A percentile compares a stretch with the other conserved stretches of the same genome.
Evolutionary conservation across 169 alveolate genomes (phyloP).

Genomic region (Plasmodium knowlesi): DNA sequence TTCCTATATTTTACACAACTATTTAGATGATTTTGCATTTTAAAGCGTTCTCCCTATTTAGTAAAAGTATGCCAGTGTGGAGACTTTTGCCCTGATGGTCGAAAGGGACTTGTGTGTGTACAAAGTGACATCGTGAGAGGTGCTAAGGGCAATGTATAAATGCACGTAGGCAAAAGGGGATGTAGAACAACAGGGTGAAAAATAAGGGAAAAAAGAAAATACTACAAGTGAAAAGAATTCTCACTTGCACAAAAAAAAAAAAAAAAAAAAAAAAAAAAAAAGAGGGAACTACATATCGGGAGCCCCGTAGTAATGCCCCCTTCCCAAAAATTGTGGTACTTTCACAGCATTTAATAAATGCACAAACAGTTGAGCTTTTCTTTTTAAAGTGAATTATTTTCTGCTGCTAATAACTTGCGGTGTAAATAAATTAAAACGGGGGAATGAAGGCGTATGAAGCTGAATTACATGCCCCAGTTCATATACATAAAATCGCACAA

Average conservation of each 20-base stretch:
- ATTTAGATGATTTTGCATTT: not conserved
- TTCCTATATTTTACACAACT: not conserved
- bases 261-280: not conserved
- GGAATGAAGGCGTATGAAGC: not conserved
- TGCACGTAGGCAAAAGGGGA: not conserved
- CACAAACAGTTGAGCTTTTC: not conserved
- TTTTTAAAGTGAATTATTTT: not conserved
- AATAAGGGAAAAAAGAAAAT: not conserved
- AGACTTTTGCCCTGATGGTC: not conserved
- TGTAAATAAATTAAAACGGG: not conserved
- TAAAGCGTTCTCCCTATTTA: not conserved
- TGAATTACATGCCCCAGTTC: not conserved
- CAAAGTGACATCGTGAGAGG: not conserved
- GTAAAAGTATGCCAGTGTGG: too few relatives aligned
- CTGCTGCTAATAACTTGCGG: not conserved
- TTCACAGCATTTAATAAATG: not conserved
- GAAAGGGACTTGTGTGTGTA: not conserved
- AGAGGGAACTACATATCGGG: not conserved
- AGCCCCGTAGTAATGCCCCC: not conserved
- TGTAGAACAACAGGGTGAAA: not conserved
- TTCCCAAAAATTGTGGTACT: not conserved
- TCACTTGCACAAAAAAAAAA: not conserved
- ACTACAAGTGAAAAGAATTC: not conserved
- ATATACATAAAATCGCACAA: not conserved
- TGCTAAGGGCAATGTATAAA: not conserved